Base-by-base conservation (phyloP, 805 yeast species). In the Saccharomyces eubayanus region DNA sequence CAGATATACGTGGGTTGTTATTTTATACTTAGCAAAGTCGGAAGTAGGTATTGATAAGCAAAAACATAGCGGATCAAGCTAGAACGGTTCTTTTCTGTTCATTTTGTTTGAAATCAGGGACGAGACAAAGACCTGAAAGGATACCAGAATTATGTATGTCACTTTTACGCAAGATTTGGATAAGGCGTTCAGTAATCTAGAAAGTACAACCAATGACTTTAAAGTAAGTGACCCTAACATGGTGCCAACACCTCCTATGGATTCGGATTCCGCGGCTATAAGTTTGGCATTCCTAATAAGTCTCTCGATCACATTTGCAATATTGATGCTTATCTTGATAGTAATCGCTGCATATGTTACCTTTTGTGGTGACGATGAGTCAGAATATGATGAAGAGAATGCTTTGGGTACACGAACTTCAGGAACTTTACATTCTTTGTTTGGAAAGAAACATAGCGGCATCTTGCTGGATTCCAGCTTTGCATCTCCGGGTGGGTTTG, bases 231-330 rank as follows among this genome's bases (percentile, higher is more conserved):
- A 36, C 21, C 29, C 31, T 8, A 28, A 49, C 31, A 31, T 28
- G n/a, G 50, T 43, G 2, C 64, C 67, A 16, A 51, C 51, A 14
- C 57, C 58, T 12, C 67, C 69, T 10, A 45, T 55, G 28, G 63
- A 61, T 51, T 63, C 60, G 27, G 69, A 63, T 46, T 52, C 64
- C 14, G 71, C 60, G n/a, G 60, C 69, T 1, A 61, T 68, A 9
- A 69, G 70, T 53, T 43, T 69, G 16, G 70, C 67, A 14, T 69
- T 69, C 57, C 54, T 69, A 45, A 67, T 69, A 51, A 66, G 71
- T 51, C 47, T 69, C 31, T 66, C 71, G 0, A 69, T 69, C 3
- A 69, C 72, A 5, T 68, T 69, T 55, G 71, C 69, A 5, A 57
- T 68, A 6, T 51, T 69, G 31, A 66, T 69, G 70, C 59, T 68